Evolutionary conservation across 2,329 filamentous ascomycete species (phyloP).

Genomic region (Penicillium sp.): DNA sequence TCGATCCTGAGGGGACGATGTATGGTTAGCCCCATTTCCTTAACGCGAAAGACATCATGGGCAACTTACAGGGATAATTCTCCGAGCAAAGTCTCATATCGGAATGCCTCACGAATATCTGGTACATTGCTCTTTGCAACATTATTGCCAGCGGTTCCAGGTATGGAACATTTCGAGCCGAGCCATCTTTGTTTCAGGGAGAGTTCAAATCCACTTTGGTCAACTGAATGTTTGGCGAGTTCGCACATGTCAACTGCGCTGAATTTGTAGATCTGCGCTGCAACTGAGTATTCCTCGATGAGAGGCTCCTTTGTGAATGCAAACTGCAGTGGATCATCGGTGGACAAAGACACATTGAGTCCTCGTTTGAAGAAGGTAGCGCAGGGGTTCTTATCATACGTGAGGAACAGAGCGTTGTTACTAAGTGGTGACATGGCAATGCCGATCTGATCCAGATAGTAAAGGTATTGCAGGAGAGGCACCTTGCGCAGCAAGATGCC

Average conservation of each 20-base stretch:
- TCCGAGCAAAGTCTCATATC: constrained; percentile 79
- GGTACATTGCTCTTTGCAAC: constrained; percentile 97
- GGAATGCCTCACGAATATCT: constrained; percentile 84
- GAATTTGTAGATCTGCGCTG: constrained; percentile 97
- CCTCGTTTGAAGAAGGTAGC: constrained; percentile 93
- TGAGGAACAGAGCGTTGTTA: constrained; percentile 94
- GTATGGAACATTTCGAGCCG: constrained; percentile 71
- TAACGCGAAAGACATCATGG: background rate
- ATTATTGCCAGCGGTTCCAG: constrained; percentile 80
- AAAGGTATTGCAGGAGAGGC: constrained; percentile 91
- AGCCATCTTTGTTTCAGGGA: constrained; percentile 90
- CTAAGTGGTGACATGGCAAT: constrained; percentile 99
- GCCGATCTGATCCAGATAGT: constrained; percentile 96
- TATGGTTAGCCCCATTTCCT: background rate
- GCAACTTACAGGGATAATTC: constrained; percentile 74
- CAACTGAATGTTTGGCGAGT: constrained; percentile 90
- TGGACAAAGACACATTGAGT: constrained; percentile 92
- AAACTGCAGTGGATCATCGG: constrained; percentile 95
- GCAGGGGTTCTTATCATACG: constrained; percentile 96
- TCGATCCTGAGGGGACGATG: constrained; percentile 28
- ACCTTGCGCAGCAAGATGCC: constrained; percentile 91
- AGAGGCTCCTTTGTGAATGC: constrained; percentile 97
- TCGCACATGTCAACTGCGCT: constrained; percentile 98
- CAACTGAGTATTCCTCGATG: constrained; percentile 97
- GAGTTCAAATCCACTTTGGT: constrained; percentile 90